A percentile compares a stretch with the other conserved stretches of the same genome.
phyloP scores from a whole-genome alignment of 306 rosid genomes.

The Corylus heterophylla region DNA sequence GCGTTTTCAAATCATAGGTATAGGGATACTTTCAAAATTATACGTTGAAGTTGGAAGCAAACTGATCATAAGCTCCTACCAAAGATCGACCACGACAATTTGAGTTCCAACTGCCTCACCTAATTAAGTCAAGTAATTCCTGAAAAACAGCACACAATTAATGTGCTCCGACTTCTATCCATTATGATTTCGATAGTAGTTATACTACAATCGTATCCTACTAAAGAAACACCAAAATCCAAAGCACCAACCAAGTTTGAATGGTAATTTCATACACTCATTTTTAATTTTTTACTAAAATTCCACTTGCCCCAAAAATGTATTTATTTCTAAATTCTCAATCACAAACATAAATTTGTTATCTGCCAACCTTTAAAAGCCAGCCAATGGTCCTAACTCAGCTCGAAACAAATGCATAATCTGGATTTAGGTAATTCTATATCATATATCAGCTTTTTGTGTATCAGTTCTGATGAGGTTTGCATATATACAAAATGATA shows the following conservation, averaged over 20 bases:
- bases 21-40: slow-evolving; percentile 16
- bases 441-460: background rate
- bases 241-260: slow-evolving; percentile 14
- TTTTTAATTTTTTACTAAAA: slow-evolving; percentile 10
- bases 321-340: background rate
- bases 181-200: slow-evolving; percentile 14
- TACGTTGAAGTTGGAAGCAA: slow-evolving; percentile 73
- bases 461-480: background rate
- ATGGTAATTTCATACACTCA: background rate
- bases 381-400: background rate
- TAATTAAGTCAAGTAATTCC: slow-evolving; percentile 83
- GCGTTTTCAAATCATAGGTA: too few species aligned
- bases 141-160: slow-evolving; percentile 29
- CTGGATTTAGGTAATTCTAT: background rate
- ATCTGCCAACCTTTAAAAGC: background rate
- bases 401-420: background rate
- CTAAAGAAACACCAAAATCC: background rate
- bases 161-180: slow-evolving; percentile 13
- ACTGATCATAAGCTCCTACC: slow-evolving; percentile 65
- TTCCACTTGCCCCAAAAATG: background rate
- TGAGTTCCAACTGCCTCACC: slow-evolving; percentile 90
- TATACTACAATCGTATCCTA: background rate
- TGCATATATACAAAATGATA: background rate
- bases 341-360: background rate
- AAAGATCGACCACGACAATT: slow-evolving; percentile 70